A percentile compares a stretch with the other conserved stretches of the same genome.
phyloP scores from a whole-genome alignment of 306 rosid species.

The Vigna reflexopilosa region DNA sequence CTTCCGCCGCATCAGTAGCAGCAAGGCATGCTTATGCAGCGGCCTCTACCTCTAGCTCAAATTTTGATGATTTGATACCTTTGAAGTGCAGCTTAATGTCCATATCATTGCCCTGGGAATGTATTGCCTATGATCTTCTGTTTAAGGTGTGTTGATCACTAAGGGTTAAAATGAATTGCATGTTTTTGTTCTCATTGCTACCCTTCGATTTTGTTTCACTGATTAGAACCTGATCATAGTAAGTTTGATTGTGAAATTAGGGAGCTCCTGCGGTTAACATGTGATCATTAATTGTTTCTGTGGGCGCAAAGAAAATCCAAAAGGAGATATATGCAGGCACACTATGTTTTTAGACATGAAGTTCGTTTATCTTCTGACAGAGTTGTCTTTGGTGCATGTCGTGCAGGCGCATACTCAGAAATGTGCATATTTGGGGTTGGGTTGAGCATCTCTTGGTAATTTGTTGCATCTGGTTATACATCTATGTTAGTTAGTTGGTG shows the following conservation, averaged over 20 bases:
- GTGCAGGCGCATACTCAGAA: slow-evolving; percentile 37
- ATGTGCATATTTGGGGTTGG: slow-evolving; percentile 45
- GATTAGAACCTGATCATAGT: slow-evolving; percentile 38
- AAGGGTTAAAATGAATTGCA: not conserved
- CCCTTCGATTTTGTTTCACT: slow-evolving; percentile 6
- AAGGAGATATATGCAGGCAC: slow-evolving; percentile 41
- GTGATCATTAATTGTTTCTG: slow-evolving; percentile 54
- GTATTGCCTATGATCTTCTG: slow-evolving; percentile 89
- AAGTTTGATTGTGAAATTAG: slow-evolving; percentile 48
- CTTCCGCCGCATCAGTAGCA: slow-evolving; percentile 86
- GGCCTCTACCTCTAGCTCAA: slow-evolving; percentile 66
- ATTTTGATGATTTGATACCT: slow-evolving; percentile 82
- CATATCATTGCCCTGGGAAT: slow-evolving; percentile 95
- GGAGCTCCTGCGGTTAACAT: slow-evolving; percentile 87
- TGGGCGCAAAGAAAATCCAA: slow-evolving; percentile 33
- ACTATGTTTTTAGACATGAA: slow-evolving; percentile 32
- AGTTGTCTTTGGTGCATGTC: slow-evolving; percentile 37
- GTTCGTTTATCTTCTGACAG: slow-evolving; percentile 36
- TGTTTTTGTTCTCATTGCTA: slow-evolving; percentile 25
- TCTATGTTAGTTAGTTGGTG: slow-evolving; percentile 20
- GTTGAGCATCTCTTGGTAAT: slow-evolving; percentile 33
- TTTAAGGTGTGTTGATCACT: slow-evolving; percentile 66
- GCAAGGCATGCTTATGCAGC: slow-evolving; percentile 93
- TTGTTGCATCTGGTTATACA: slow-evolving; percentile 36
- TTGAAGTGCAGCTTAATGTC: slow-evolving; percentile 97